Base-by-base conservation (phyloP, 2,329 filamentous ascomycete species). In the Ceratocystis harringtonii region DNA sequence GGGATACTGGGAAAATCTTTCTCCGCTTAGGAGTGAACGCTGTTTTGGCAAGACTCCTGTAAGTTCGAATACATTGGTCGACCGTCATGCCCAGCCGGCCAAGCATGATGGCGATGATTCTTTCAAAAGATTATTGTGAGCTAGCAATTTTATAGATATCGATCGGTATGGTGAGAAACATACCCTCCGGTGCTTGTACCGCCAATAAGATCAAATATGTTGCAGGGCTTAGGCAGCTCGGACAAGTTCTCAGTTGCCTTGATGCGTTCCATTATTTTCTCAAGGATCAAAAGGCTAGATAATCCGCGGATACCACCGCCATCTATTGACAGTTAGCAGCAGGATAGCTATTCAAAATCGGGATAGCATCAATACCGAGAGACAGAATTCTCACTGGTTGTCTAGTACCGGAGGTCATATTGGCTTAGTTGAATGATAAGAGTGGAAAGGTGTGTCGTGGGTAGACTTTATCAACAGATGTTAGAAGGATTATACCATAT, bases 101-200 rank as follows among this genome's bases (percentile, higher is more conserved):
- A 12, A 55, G 50, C 50, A 55, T 55, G 0, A 55, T 55, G 1
- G 50, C 50, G 2, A 55, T 55, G 19, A 55, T 22, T 2, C 48
- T 52, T 10, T 10, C n/a, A 52, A 3, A 36, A 36, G 8, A 10
- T 10, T 0, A 36, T 36, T 0, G 5, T 41, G 10, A 41, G 36
- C 10, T 12, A 41, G 12, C 10, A 41, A 5, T 41, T 41, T 12
- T 8, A 41, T 41, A 17, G 22, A 1, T 15, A 41, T 41, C 12
- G 10, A 7, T 15, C 45, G 25, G 22, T 15, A 43, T 3, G n/a
- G 45, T 3, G 10, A 41, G 36, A 15, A n/a, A 48, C 65, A 30
- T 63, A 72, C 70, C 71, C 71, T 55, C 72, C 71, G 1, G 72
- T 73, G 63, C 71, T 72, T 32, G 71, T 73, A 25, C 71, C 72